Evolutionary conservation across 148 eudicot species (phyloP), one percentile per base, ranked within the genome.

Genomic region (Vaccinium corymbosum): DNA sequence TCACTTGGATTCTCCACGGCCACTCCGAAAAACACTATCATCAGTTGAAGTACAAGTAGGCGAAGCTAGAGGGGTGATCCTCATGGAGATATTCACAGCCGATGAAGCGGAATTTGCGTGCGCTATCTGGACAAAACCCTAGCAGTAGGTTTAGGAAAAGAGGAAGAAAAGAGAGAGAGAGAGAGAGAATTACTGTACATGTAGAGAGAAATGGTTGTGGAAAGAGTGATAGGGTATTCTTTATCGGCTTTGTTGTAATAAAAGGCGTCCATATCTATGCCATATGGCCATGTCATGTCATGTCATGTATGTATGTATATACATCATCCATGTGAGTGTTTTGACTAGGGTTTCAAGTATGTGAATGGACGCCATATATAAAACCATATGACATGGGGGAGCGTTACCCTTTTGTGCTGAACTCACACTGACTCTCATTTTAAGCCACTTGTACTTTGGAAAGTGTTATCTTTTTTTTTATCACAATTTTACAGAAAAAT

Each of bases 241-340:
- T 57, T 80, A 79, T 56, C 81, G 81, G 81, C 51, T 79, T 79
- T 57, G 68, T 57, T 32, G 50, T 80, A 80, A 79, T 55, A 79
- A 16, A 68, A 27, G 48, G 35, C 15, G 38, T 56, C 46, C 57
- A 35, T 80, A 35, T 9, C 64, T 57, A 80, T 80, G 64, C 53
- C 19, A 32, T 79, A 79, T 79, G 12, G 20, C 16, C n/a, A 35
- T 11, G 12, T 7, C 13, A 29, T 38, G 12, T 3, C 13, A 29
- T 38, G 2, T 38, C 46, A 17, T 72, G 76, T 72, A 72, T 68
- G 73, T 12, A 20, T 27, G 17, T 68, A 51, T 52, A 2, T 52
- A 68, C 17, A 15, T 68, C 73, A 27, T 68, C 3, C 73, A 68
- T 68, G 73, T 68, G 17, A 13, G 38, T 5, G 17, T 68, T 27